Conservation (phyloP, 163 green algal genomes). For the Prototheca wickerhamii region DNA sequence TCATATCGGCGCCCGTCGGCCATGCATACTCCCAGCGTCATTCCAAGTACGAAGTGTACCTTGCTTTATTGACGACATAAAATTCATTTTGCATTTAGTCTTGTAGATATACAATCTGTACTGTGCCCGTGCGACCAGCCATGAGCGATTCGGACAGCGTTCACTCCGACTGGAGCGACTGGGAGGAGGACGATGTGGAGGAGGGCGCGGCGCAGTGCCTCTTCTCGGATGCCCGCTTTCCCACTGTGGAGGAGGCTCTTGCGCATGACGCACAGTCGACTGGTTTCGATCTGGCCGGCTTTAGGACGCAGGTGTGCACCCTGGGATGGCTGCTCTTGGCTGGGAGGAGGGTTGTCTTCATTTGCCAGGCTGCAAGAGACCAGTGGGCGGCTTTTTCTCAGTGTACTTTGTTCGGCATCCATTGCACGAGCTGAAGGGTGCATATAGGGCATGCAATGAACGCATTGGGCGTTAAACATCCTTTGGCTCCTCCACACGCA, state of each 20-base stretch:
- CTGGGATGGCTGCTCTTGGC: too few species aligned
- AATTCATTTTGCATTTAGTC: neutral
- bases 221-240: constrained; percentile 41
- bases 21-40: too few species aligned
- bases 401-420: too few species aligned
- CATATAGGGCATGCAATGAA: too few species aligned
- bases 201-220: constrained; percentile 36
- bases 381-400: too few species aligned
- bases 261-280: constrained; percentile 41
- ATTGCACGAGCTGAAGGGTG: too few species aligned
- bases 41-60: too few species aligned
- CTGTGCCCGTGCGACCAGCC: constrained; percentile 5
- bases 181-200: constrained; percentile 34
- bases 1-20: too few species aligned
- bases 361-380: neutral
- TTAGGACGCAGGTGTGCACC: constrained; percentile 2
- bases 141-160: neutral
- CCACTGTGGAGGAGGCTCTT: constrained; percentile 48
- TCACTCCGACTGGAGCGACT: constrained; percentile 72
- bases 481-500: constrained; percentile 16
- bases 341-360: neutral
- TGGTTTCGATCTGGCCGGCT: constrained; percentile 52
- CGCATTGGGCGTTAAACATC: neutral
- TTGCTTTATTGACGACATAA: too few species aligned
- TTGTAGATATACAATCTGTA: neutral